Evolutionary conservation across 805 yeast genomes (phyloP), one percentile per base, ranked within the genome.

Genomic region (Metschnikowia hibisci): DNA sequence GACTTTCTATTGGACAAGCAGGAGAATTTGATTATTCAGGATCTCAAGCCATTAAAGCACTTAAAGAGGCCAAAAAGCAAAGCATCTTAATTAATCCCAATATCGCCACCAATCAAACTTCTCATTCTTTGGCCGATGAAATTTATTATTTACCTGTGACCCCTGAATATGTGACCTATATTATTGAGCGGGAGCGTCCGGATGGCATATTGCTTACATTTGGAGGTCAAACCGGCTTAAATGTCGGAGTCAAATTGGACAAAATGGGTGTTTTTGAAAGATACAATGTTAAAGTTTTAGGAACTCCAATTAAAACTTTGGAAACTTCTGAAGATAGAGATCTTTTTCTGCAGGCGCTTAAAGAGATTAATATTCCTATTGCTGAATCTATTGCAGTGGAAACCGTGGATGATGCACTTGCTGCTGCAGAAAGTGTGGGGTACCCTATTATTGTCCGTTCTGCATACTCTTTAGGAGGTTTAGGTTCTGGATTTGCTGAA

Each of bases 261-360:
- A 86, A 89, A 69, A 84, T 87, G 89, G 98, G 97, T 52, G 87
- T 88, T 45, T 84, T 95, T 59, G 88, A 84, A 52, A 77, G 95
- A 55, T 88, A 86, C 64, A 86, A 86, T 52, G 89, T 93, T 61
- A 90, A 89, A 71, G 99, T 93, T 18, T 74, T 93, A 52, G 99
- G 99, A 57, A 93, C 99, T 45, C 99, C 98, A 46, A 93, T 93
- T 64, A 80, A 85, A 63, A 93, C 99, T 40, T 76, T 93, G 60
- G 95, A 88, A 63, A 90, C 96, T 32, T 87, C 97, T 13, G 99
- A 93, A 69, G 99, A 93, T 68, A 86, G 99, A 72, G 99, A 93
- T 49, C 72, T 93, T 57, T 93, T 93, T 58, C 91, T 98, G 27
- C 83, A 84, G 67, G 98, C 99, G 29, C 76, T 93, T 66, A 88